A percentile compares a stretch with the other conserved stretches of the same genome.
Evolutionary conservation across 345 rosid species (phyloP).

Genomic region (Salix caprea): DNA sequence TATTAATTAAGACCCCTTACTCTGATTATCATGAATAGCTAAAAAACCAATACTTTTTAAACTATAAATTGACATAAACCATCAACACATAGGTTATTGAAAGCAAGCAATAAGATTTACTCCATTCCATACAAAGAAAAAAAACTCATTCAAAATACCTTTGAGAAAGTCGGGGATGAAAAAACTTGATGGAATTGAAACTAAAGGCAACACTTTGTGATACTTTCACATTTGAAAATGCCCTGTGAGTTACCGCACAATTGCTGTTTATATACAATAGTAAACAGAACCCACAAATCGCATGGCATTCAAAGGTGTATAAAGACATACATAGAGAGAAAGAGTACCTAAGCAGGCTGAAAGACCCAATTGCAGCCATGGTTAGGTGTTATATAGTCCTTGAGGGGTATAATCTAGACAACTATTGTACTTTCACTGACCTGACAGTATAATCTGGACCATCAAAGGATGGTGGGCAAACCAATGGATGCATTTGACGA

Average conservation of each 20-base stretch:
- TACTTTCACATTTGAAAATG: conserved; percentile 24
- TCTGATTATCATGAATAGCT: not conserved
- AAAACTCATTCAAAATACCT: conserved; percentile 30
- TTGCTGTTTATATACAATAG: conserved; percentile 32
- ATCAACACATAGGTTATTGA: not conserved
- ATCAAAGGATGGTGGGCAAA: not conserved
- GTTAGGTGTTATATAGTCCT: not conserved
- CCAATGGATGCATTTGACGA: not conserved
- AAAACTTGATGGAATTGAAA: conserved; percentile 22
- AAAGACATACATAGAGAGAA: not conserved
- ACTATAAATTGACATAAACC: not conserved
- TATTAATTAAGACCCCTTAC: not conserved
- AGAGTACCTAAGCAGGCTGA: not conserved
- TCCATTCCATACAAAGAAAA: not conserved
- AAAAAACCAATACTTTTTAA: not conserved
- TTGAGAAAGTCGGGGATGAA: conserved; percentile 30
- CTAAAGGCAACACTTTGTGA: conserved; percentile 18
- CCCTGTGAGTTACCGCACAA: conserved; percentile 27
- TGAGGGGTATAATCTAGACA: not conserved
- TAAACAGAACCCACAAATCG: conserved; percentile 1
- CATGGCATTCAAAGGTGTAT: not conserved
- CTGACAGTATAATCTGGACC: not conserved
- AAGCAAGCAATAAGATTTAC: not conserved
- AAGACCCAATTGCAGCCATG: not conserved
- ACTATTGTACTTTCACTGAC: too few species aligned